A percentile compares a stretch with the other conserved stretches of the same genome.
phyloP scores from a whole-genome alignment of 2,329 filamentous ascomycete genomes.

The Colletotrichum sp. region DNA sequence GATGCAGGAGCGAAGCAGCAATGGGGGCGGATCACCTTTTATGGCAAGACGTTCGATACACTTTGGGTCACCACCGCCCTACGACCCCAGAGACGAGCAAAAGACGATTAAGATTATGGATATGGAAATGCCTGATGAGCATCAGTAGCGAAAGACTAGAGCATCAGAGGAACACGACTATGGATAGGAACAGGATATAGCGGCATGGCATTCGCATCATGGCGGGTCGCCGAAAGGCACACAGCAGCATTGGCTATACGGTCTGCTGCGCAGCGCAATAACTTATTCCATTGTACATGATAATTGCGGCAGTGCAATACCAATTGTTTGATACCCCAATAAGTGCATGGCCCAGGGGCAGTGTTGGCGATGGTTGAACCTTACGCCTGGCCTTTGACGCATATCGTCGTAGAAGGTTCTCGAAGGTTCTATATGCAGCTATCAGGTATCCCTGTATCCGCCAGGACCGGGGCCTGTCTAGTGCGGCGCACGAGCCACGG shows the following conservation, averaged over 20 bases:
- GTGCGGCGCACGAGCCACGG: conserved; percentile 8
- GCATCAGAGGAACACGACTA: neutral
- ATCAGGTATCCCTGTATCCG: neutral
- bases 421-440: conserved; percentile 30
- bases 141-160: conserved; percentile 18
- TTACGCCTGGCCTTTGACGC: neutral
- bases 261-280: neutral
- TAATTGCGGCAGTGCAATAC: neutral
- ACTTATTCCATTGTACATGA: neutral
- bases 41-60: conserved; percentile 24
- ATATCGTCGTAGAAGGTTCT: conserved; percentile 32
- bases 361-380: neutral
- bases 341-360: neutral
- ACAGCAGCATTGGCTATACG: neutral
- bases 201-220: neutral
- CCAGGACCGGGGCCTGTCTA: neutral
- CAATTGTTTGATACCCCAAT: conserved; percentile 14
- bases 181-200: neutral
- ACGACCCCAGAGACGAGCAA: conserved; percentile 21
- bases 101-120: conserved; percentile 37
- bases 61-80: neutral
- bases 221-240: neutral
- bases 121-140: conserved; percentile 38
- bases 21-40: conserved; percentile 26
- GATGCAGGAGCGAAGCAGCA: conserved; percentile 47